Percentiles rank a stretch among this genome's conserved stretches.
phyloP scores from a whole-genome alignment of 768 basidiomycete genomes.

The Lenzites betulinus region DNA sequence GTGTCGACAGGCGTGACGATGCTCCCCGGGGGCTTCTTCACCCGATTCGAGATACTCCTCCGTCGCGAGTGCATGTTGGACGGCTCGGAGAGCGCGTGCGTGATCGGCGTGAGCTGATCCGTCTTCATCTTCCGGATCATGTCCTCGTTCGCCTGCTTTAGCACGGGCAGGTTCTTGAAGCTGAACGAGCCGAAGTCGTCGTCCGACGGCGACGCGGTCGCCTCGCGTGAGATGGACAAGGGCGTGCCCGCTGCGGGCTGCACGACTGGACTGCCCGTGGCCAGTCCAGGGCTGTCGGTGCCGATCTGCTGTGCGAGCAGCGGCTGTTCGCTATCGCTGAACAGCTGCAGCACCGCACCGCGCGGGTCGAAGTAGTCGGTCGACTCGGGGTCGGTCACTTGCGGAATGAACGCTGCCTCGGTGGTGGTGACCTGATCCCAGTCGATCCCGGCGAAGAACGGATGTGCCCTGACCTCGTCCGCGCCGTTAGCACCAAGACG shows the following conservation, averaged over 20 bases:
- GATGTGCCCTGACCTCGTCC: constrained; percentile 89
- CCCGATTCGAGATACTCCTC: constrained; percentile 76
- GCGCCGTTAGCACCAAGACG: constrained; percentile 88
- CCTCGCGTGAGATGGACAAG: constrained; percentile 40
- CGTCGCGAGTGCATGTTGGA: constrained; percentile 59
- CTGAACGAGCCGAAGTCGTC: constrained; percentile 98
- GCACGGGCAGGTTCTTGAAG: constrained; percentile 93
- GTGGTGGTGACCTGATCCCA: constrained; percentile 90
- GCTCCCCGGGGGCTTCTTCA: constrained; percentile 78
- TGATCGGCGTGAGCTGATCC: constrained; percentile 80
- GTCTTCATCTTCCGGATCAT: constrained; percentile 94
- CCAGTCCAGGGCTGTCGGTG: constrained; percentile 44
- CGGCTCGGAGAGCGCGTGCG: constrained; percentile 72
- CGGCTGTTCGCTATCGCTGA: constrained; percentile 82
- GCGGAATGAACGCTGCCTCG: constrained; percentile 94
- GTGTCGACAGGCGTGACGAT: constrained; percentile 65
- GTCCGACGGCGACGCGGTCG: constrained; percentile 55
- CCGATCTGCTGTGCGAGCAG: constrained; percentile 53
- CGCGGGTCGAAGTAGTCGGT: constrained; percentile 99
- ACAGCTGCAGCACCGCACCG: constrained; percentile 86
- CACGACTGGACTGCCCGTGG: constrained; percentile 16
- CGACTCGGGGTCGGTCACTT: constrained; percentile 93
- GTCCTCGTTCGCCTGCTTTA: constrained; percentile 99
- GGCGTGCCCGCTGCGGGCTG: constrained; percentile 37
- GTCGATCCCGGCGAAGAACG: constrained; percentile 87